phyloP scores from a whole-genome alignment of 2,329 filamentous ascomycete species.

The Parastagonospora avenae region DNA sequence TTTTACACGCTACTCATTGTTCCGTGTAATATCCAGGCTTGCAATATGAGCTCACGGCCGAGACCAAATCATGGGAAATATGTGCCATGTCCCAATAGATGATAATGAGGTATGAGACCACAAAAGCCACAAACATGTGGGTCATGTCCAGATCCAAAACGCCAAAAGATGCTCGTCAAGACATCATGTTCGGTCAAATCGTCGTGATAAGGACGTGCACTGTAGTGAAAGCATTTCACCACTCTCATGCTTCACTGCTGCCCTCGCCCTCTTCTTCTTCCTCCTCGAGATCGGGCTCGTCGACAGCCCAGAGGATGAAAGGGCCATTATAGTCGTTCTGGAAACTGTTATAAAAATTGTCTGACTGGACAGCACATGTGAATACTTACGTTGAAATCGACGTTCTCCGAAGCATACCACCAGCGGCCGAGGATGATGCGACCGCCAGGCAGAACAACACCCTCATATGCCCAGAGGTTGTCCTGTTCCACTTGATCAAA shows the following conservation, averaged over 20 bases:
- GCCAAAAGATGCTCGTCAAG: background rate
- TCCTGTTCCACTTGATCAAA: slow-evolving; percentile 36
- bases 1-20: too few species aligned
- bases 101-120: background rate
- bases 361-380: background rate
- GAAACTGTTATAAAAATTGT: slow-evolving; percentile 9
- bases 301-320: slow-evolving; percentile 47
- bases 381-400: slow-evolving; percentile 25
- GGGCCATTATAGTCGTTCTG: slow-evolving; percentile 32
- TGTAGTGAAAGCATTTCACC: background rate
- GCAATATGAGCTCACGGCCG: background rate
- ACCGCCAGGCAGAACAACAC: slow-evolving; percentile 54
- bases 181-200: too few species aligned
- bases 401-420: slow-evolving; percentile 47
- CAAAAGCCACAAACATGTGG: background rate
- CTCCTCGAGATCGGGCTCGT: slow-evolving; percentile 13
- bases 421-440: slow-evolving; percentile 55
- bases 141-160: background rate
- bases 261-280: slow-evolving; percentile 6
- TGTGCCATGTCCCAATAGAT: background rate
- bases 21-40: background rate
- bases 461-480: slow-evolving; percentile 56
- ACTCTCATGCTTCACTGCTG: background rate
- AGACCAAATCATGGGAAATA: background rate
- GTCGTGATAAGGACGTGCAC: background rate